These are phyloP conservation scores for Globisporangium polare DNA, from an alignment of 352 stramenopile genomes.

Conservation along the genomic window DNA sequence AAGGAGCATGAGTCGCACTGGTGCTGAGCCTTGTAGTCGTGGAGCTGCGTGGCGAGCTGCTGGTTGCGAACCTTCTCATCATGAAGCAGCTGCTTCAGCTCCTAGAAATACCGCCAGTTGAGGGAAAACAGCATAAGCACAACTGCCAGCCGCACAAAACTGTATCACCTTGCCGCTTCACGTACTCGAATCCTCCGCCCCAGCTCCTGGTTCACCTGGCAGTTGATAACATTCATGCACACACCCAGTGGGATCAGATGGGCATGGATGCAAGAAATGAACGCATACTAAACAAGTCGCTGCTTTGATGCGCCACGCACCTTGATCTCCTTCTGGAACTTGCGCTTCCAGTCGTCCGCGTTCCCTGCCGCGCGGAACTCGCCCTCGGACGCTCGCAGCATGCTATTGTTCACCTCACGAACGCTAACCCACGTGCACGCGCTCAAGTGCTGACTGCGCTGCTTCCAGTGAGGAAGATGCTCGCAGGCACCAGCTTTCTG, in stretches of 20 bases:
- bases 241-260: neutral
- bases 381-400: constrained; percentile 20
- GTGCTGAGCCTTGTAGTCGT: constrained; percentile 23
- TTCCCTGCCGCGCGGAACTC: constrained; percentile 8
- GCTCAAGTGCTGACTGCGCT: too few species aligned
- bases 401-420: neutral
- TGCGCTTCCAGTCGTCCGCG: constrained; percentile 56
- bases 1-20: constrained; percentile 8
- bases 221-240: neutral
- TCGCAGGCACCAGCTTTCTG: too few species aligned
- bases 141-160: neutral
- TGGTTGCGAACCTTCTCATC: constrained; percentile 35
- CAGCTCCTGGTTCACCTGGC: constrained; percentile 77
- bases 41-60: constrained; percentile 28
- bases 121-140: too few species aligned
- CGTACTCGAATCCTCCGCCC: constrained; percentile 55
- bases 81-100: constrained; percentile 43
- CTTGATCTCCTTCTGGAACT: constrained; percentile 65
- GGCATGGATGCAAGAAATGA: neutral
- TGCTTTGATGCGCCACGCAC: constrained; percentile 19
- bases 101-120: constrained; percentile 25
- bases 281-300: too few species aligned
- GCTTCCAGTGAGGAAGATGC: too few species aligned
- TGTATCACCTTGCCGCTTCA: neutral
- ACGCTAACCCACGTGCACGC: too few species aligned